Evolutionary conservation across 768 basidiomycete species (phyloP), one percentile per base, ranked within the genome.

Genomic region (Xerocomellus amylosporus): DNA sequence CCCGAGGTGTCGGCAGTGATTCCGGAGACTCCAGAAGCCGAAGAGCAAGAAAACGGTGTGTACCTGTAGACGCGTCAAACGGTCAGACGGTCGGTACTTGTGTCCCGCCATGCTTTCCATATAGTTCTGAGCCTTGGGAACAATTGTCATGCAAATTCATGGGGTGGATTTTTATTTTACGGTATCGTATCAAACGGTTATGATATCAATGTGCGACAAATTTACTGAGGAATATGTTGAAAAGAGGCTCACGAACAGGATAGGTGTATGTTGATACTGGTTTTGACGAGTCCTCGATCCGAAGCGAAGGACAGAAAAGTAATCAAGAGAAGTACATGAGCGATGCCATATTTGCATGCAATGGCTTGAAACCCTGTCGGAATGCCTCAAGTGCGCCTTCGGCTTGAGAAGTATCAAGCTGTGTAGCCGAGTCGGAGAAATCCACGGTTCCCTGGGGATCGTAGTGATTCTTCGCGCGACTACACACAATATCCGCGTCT

Each of bases 401-500:
- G 0, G 72, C 75, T 51, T 74, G 71, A 1, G 67, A 68, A 1
- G 75, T 71, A 56, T 78, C 77, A 17, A 60, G 63, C 28, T 79
- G 75, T 2, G 82, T 83, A n/a, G 74, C 79, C 0, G 80, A 75
- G 13, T 87, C 87, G 0, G 83, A 81, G 55, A 86, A 76, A 59
- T 85, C 80, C 0, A 88, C 58, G 7, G 71, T 66, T n/a, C 73
- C 74, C 19, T 77, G 72, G 2, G 90, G 88, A 53, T 85, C 81
- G 60, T 87, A 91, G 60, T 92, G 89, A 61, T 90, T 88, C 71
- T 87, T 90, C 0, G 89, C 86, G 4, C 90, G 80, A 1, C 86
- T 77, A 64, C 90, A 92, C 19, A 84, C 77, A 22, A 86, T 87
- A 64, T 90, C 87, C 8, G 88, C 88, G 64, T 90, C 88, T 90